phyloP scores from a whole-genome alignment of 2,329 filamentous ascomycete genomes.

The Fusarium tjaetaba region DNA sequence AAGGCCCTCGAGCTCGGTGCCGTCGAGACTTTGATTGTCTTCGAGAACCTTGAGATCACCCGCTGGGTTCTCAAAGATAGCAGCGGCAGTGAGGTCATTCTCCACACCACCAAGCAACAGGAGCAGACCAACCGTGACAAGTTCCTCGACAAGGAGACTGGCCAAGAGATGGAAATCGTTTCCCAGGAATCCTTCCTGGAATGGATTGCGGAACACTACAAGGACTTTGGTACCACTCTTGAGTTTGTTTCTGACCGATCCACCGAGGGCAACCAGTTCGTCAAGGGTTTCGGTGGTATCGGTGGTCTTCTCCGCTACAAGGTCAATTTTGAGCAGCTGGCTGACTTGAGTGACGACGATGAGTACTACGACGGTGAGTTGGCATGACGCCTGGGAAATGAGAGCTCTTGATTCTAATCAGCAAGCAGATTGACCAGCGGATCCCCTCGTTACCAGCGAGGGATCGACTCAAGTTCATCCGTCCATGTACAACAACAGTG shows the following conservation, averaged over 20 bases:
- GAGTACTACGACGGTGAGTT: slow-evolving; percentile 82
- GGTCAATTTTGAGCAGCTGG: slow-evolving; percentile 99
- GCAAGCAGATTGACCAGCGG: slow-evolving; percentile 82
- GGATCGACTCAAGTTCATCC: slow-evolving; percentile 74
- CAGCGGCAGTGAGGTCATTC: slow-evolving; percentile 74
- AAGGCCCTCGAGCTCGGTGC: slow-evolving; percentile 97
- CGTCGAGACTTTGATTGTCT: slow-evolving; percentile 93
- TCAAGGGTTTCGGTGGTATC: slow-evolving; percentile 99
- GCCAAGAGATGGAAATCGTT: slow-evolving; percentile 95
- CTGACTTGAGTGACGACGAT: slow-evolving; percentile 91
- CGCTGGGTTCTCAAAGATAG: slow-evolving; percentile 90
- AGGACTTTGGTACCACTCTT: slow-evolving; percentile 93
- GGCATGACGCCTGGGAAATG: background rate
- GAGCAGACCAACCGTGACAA: slow-evolving; percentile 78
- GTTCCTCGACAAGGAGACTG: slow-evolving; percentile 96
- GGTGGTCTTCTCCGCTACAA: slow-evolving; percentile 98
- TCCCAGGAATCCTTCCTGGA: slow-evolving; percentile 95
- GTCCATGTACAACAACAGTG: slow-evolving; percentile 56
- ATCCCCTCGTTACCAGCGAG: slow-evolving; percentile 89
- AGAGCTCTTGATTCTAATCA: slow-evolving; percentile 10
- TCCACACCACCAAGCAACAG: slow-evolving; percentile 85
- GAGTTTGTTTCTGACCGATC: slow-evolving; percentile 98
- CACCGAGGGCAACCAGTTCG: slow-evolving; percentile 98
- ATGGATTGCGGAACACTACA: slow-evolving; percentile 99
- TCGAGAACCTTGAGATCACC: slow-evolving; percentile 95